Base-by-base conservation (phyloP, 1,284 basidiomycete genomes). In the Apiotrichum siamense region DNA sequence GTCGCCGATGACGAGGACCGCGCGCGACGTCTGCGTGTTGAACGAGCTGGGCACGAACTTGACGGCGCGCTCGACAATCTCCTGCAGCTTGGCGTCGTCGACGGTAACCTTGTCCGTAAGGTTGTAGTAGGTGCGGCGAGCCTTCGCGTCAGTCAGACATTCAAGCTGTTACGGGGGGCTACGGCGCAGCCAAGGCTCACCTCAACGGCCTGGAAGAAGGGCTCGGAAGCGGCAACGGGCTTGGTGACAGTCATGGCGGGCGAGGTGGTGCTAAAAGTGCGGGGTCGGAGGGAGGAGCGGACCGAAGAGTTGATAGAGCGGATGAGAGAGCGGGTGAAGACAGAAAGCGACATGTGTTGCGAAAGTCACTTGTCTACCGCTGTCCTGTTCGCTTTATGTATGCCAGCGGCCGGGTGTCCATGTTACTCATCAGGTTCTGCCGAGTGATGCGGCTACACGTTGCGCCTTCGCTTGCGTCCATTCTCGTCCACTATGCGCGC, bases 11-110 rank as follows among this genome's bases (percentile, higher is more conserved):
- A 77, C 64, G 25, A 78, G 56, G 29, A 79, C 67, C 0, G 73
- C 73, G 15, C 77, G 69, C 4, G 71, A 67, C 13, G 74, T 71
- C 60, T 78, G 76, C 32, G 72, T 74, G 72, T 79, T 78, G 72
- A 67, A 74, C 29, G 65, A 63, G 39, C 63, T 68, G 15, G 77
- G 77, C 7, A 74, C 65, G 61, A 75, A 66, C 61, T 75, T 75
- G 57, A 79, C 65, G 42, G 67, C 66, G 38, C 68, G 57, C 57
- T 75, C 61, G 54, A 79, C 72, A 40, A 78, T 56, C 39, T 66
- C 64, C 26, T 69, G 56, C 50, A 79, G 60, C 50, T 73, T 60
- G 7, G 63, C 65, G 49, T 76, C 63, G 25, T 69, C 52, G 44
- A 78, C 59, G 29, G 73, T 60, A 13, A 66, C 66, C 50, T 69